A percentile compares a stretch with the other conserved stretches of the same genome.
phyloP scores from a whole-genome alignment of 257 asterid species.

The Ilex asprella region DNA sequence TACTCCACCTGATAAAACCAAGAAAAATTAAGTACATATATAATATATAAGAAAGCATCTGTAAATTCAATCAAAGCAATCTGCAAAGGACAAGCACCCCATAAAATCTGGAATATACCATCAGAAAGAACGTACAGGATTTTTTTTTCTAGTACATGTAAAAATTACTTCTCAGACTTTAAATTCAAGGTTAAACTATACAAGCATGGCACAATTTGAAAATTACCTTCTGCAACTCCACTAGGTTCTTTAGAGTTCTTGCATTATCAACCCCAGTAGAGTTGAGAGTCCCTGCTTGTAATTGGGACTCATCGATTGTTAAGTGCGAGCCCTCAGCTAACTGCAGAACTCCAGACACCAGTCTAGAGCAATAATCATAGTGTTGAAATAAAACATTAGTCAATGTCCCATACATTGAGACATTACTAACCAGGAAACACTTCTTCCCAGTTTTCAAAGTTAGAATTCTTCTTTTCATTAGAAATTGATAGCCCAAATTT shows the following conservation, averaged over 20 bases:
- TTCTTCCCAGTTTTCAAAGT: background rate
- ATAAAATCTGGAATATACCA: too few species aligned
- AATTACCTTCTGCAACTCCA: conserved; percentile 62
- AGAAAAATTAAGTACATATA: background rate
- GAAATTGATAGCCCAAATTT: background rate
- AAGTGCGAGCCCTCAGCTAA: conserved; percentile 84
- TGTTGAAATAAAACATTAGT: background rate
- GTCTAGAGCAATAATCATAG: conserved; percentile 30
- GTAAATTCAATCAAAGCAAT: too few species aligned
- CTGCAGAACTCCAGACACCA: conserved; percentile 63
- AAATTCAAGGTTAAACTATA: background rate
- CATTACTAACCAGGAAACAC: background rate
- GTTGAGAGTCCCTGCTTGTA: conserved; percentile 62
- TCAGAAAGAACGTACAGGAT: too few species aligned
- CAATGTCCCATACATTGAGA: background rate
- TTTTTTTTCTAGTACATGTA: too few species aligned
- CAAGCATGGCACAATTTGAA: background rate
- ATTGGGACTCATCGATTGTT: conserved; percentile 67
- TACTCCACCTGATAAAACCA: conserved; percentile 54
- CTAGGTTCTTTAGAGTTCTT: conserved; percentile 43
- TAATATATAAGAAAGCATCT: background rate
- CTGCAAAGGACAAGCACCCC: too few species aligned
- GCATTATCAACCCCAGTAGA: conserved; percentile 65
- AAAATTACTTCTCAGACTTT: background rate
- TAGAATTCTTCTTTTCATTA: background rate